Evolutionary conservation across 164 flowering plant species (phyloP).

Genomic region (Magnolia kwangsiensis): DNA sequence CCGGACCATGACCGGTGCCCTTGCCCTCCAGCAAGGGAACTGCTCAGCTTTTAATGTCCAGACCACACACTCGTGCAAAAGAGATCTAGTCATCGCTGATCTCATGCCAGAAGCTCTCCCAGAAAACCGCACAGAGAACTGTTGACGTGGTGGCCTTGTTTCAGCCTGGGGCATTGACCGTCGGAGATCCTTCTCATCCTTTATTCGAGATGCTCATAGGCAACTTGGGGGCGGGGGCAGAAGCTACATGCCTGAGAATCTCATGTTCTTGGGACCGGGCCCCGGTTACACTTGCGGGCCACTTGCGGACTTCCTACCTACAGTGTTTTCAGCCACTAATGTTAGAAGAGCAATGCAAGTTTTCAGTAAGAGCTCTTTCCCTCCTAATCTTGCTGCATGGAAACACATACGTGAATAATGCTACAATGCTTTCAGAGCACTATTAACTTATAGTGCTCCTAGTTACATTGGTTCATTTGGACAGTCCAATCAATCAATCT

Average conservation of each 20-base stretch:
- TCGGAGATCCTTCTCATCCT: slow-evolving; percentile 41
- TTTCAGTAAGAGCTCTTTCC: slow-evolving; percentile 36
- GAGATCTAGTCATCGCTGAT: slow-evolving; percentile 41
- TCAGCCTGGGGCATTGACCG: slow-evolving; percentile 41
- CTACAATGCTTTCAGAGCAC: too few species aligned
- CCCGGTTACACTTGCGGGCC: slow-evolving; percentile 58
- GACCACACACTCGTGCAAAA: slow-evolving; percentile 48
- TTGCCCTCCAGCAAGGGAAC: slow-evolving; percentile 49
- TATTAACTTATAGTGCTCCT: too few species aligned
- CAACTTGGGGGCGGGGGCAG: slow-evolving; percentile 15
- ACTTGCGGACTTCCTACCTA: slow-evolving; percentile 32
- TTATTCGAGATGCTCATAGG: slow-evolving; percentile 49
- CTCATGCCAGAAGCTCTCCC: slow-evolving; percentile 33
- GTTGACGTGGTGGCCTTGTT: slow-evolving; percentile 50
- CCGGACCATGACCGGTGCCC: slow-evolving; percentile 56
- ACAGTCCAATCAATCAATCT: too few species aligned
- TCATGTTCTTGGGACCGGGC: slow-evolving; percentile 54
- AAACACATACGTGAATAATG: too few species aligned
- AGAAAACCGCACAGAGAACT: slow-evolving; percentile 35
- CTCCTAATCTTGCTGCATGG: too few species aligned
- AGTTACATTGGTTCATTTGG: too few species aligned
- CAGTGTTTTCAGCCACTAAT: slow-evolving; percentile 34
- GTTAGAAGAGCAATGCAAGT: slow-evolving; percentile 48
- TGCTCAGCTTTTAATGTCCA: slow-evolving; percentile 39
- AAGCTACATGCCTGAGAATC: slow-evolving; percentile 28